Base-by-base conservation (phyloP, 192 early-diverging fungal genomes). In the Ramicandelaber brevisporus region DNA sequence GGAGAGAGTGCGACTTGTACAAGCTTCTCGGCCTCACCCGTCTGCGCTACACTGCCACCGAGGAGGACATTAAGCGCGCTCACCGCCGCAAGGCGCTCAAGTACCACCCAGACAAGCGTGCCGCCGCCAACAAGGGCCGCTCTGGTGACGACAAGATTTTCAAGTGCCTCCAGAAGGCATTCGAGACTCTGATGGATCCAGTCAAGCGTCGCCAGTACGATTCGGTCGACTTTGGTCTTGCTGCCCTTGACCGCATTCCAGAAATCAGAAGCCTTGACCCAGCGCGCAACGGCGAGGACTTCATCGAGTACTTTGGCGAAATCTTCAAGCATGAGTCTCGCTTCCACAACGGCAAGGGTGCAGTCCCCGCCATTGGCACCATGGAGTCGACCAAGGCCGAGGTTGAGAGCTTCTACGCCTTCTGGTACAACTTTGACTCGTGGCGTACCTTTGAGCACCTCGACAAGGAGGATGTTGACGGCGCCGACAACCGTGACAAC, bases 31-130 rank as follows among this genome's bases (percentile, higher is more conserved):
- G 93, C 18, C 59, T 99, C 37, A 73, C 82, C 12, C 72, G 70
- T 45, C 61, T 79, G 40, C 65, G 93, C 26, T 90, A 68, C 54
- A 59, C 53, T 24, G 93, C 88, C 29, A 85, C 67, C 8, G 73
- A 86, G 26, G 89, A 90, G 20, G 78, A 99, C 41, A 80, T 99
- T 48, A 81, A 86, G 63, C 63, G 64, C 34, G 74, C 19, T 36
- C 51, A 87, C 55, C 73, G 83, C 44, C 57, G 65, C 32, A 95
- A 90, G 69, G 93, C 93, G 20, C 69, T 99, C 30, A 76, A 78
- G 27, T 86, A 95, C 64, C 93, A 99, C 46, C 93, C 93, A 21
- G 93, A 99, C 59, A 99, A 99, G 75, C 90, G 89, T 63, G 79
- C 78, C 11, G 60, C 58, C 23, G 47, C 58, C 11, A 35, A 27